Percentiles rank a stretch among this genome's conserved stretches.
These are phyloP conservation scores for Amanita muscaria DNA, from an alignment of 768 basidiomycete species.

Conservation along the genomic window DNA sequence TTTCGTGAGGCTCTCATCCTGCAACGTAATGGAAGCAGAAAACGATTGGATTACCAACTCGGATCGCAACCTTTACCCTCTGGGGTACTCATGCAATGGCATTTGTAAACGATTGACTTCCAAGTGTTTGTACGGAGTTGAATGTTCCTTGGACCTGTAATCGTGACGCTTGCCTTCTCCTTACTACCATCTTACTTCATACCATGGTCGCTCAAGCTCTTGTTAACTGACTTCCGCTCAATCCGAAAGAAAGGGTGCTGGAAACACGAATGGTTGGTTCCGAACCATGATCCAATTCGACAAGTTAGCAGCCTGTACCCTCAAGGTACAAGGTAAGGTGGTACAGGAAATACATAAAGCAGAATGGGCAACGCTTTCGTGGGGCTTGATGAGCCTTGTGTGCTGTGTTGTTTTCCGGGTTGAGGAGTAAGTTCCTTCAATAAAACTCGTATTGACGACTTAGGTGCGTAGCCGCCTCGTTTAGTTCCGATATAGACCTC, in stretches of 20 bases:
- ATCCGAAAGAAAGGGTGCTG: slow-evolving; percentile 22
- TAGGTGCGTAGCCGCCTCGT: slow-evolving; percentile 59
- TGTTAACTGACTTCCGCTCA: too few relatives aligned
- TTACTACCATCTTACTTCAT: too few relatives aligned
- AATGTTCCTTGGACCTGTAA: too few relatives aligned
- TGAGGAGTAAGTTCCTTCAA: slow-evolving; percentile 44
- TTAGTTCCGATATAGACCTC: slow-evolving; percentile 72
- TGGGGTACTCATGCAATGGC: too few relatives aligned
- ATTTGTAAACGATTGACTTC: too few relatives aligned
- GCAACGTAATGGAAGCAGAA: too few relatives aligned
- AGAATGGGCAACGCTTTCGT: slow-evolving; percentile 63
- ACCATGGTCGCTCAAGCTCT: too few relatives aligned
- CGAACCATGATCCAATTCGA: slow-evolving; percentile 64
- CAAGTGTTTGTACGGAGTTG: too few relatives aligned
- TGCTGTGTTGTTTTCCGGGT: slow-evolving; percentile 53
- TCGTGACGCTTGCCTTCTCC: too few relatives aligned
- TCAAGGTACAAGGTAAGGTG: slow-evolving; percentile 28
- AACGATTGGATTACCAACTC: too few relatives aligned
- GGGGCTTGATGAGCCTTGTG: slow-evolving; percentile 67
- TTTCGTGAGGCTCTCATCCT: too few relatives aligned
- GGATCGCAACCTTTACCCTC: too few relatives aligned
- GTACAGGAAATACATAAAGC: not conserved
- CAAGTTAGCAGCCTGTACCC: slow-evolving; percentile 34
- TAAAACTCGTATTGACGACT: not conserved
- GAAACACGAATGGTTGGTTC: slow-evolving; percentile 50